These are phyloP conservation scores for Yamadazyma atlantica DNA, from an alignment of 1,139 yeast genomes.

Conservation along the genomic window DNA sequence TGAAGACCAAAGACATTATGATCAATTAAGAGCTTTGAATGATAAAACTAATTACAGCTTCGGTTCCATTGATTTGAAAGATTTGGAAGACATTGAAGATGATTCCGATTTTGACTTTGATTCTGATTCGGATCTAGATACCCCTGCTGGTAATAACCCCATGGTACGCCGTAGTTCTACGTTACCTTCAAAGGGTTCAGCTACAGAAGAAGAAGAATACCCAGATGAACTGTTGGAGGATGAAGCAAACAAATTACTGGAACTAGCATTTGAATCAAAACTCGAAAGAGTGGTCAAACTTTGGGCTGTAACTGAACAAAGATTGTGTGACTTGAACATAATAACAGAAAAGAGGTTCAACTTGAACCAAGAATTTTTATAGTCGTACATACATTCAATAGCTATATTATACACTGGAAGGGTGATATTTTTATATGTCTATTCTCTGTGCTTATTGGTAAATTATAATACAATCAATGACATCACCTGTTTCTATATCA, in stretches of 20 bases:
- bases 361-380: constrained; percentile 9
- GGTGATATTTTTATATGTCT: too few relatives aligned
- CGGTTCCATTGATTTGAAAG: constrained; percentile 7
- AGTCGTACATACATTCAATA: not conserved
- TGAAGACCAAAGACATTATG: constrained; percentile 15
- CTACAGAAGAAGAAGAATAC: constrained; percentile 5
- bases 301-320: constrained; percentile 62
- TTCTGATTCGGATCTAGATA: constrained; percentile 5
- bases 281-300: constrained; percentile 56
- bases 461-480: constrained; percentile 47
- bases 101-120: constrained; percentile 3
- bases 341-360: constrained; percentile 29
- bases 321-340: constrained; percentile 39
- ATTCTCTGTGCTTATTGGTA: constrained; percentile 1
- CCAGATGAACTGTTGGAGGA: constrained; percentile 26
- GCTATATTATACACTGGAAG: not conserved
- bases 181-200: not conserved
- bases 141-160: constrained; percentile 3
- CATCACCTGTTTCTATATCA: constrained; percentile 67
- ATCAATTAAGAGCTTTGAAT: constrained; percentile 11
- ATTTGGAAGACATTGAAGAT: constrained; percentile 10
- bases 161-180: not conserved
- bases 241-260: constrained; percentile 24
- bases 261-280: constrained; percentile 42
- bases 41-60: constrained; percentile 16